Percentiles rank a stretch among this genome's conserved stretches.
Conservation (phyloP, 495 filamentous ascomycete species). For the Beverwykella pulmonaria region DNA sequence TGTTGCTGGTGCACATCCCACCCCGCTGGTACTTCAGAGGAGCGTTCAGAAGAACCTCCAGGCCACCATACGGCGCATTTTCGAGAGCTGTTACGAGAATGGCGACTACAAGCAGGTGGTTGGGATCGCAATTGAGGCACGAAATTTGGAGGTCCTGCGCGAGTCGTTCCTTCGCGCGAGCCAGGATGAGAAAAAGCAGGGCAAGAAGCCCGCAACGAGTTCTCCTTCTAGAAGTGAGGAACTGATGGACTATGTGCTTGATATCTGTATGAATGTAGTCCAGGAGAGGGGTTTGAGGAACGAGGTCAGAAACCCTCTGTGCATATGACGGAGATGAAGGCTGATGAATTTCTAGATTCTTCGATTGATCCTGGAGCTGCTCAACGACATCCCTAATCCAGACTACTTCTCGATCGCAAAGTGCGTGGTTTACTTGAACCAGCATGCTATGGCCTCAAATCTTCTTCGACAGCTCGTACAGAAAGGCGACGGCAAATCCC, state of each 20-base stretch:
- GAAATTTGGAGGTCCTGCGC: conserved; percentile 86
- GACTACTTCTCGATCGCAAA: conserved; percentile 99
- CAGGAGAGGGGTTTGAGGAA: conserved; percentile 87
- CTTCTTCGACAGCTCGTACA: conserved; percentile 81
- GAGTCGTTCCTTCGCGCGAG: conserved; percentile 80
- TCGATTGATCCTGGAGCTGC: conserved; percentile 80
- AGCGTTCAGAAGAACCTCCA: conserved; percentile 73
- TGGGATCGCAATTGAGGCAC: conserved; percentile 94
- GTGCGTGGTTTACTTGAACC: conserved; percentile 94
- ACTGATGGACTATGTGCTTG: conserved; percentile 92
- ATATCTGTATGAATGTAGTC: conserved; percentile 97
- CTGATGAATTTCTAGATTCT: conserved; percentile 65
- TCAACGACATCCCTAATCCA: conserved; percentile 84
- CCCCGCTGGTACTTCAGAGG: conserved; percentile 56
- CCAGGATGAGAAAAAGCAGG: conserved; percentile 76
- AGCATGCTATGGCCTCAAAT: conserved; percentile 86
- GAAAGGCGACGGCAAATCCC: conserved; percentile 73
- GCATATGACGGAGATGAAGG: neutral
- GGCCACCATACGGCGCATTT: conserved; percentile 79
- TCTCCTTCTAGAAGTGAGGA: conserved; percentile 66
- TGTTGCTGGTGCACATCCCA: conserved; percentile 57
- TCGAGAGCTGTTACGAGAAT: conserved; percentile 84
- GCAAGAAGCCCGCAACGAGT: conserved; percentile 44
- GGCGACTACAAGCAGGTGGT: conserved; percentile 96
- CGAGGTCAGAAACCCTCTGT: conserved; percentile 55